A percentile compares a stretch with the other conserved stretches of the same genome.
Conservation (phyloP, 768 basidiomycete genomes). For the Ephemerocybe angulata region DNA sequence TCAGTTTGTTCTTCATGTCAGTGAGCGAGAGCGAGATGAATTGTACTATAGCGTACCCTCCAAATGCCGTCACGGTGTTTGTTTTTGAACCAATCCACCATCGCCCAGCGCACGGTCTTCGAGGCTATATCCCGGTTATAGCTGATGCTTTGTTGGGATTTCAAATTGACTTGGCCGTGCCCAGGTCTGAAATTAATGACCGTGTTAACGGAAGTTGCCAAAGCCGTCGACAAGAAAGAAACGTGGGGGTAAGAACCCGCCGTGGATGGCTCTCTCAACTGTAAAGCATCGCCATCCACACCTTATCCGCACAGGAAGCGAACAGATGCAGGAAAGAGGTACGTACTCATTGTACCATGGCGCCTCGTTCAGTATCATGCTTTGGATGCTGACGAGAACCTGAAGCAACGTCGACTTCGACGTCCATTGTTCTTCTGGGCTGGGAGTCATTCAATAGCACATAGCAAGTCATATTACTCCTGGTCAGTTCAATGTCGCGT, state of each 20-base stretch:
- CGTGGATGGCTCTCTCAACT: background rate
- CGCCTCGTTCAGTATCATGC: conserved; percentile 53
- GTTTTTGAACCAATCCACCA: conserved; percentile 50
- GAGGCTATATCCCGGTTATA: conserved; percentile 44
- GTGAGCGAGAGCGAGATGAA: too few species aligned
- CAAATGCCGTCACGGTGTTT: conserved; percentile 41
- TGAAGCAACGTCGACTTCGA: conserved; percentile 52
- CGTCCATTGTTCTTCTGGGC: conserved; percentile 42
- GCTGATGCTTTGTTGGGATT: conserved; percentile 30
- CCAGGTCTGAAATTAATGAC: conserved; percentile 38
- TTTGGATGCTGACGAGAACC: conserved; percentile 55
- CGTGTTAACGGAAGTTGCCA: background rate
- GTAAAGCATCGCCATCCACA: background rate
- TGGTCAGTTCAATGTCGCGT: background rate
- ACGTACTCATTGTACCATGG: conserved; percentile 58
- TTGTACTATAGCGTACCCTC: conserved; percentile 34
- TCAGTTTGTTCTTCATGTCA: conserved; percentile 2
- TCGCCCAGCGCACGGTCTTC: conserved; percentile 50
- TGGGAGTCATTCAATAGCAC: conserved; percentile 10
- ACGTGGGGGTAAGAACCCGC: background rate
- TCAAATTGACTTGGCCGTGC: conserved; percentile 38
- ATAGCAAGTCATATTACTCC: background rate
- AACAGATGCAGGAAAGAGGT: background rate
- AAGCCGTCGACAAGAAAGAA: background rate
- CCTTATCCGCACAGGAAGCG: background rate